These are phyloP conservation scores for Arabis alpina DNA, from an alignment of 345 rosid genomes.

Conservation along the genomic window DNA sequence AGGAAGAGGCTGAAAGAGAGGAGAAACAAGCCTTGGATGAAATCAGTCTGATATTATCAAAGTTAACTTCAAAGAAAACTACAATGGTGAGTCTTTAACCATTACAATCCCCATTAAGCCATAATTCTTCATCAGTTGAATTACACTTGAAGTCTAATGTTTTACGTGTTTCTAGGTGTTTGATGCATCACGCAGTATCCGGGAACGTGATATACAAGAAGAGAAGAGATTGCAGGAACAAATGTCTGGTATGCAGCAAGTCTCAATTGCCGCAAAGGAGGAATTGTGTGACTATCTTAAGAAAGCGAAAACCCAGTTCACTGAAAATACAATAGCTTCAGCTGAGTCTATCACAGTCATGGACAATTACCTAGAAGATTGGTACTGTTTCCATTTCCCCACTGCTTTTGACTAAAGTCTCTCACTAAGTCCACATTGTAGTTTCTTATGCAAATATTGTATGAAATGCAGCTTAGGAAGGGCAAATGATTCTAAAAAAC, in stretches of 20 bases:
- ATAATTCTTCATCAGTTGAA: neutral
- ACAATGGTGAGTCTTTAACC: conserved; percentile 56
- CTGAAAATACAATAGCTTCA: conserved; percentile 62
- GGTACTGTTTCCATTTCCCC: conserved; percentile 48
- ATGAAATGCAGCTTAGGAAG: conserved; percentile 54
- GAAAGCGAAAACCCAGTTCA: conserved; percentile 52
- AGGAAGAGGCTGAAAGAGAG: conserved; percentile 83
- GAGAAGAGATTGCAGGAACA: conserved; percentile 59
- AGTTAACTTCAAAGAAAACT: conserved; percentile 67
- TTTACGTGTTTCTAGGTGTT: conserved; percentile 54
- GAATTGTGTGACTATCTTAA: conserved; percentile 54
- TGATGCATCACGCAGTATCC: conserved; percentile 61
- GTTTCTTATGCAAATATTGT: conserved; percentile 5
- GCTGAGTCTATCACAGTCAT: conserved; percentile 61
- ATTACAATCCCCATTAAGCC: neutral
- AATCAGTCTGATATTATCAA: conserved; percentile 62
- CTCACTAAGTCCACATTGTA: neutral
- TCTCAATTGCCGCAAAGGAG: conserved; percentile 56
- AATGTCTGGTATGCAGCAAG: conserved; percentile 62
- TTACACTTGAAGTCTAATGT: neutral
- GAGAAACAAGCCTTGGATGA: conserved; percentile 72
- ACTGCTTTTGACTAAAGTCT: neutral
- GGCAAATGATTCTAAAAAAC: conserved; percentile 51
- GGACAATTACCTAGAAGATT: conserved; percentile 62
- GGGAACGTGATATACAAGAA: conserved; percentile 50